A percentile compares a stretch with the other conserved stretches of the same genome.
Conservation (phyloP, 2,329 filamentous ascomycete genomes). For the Neopestalotiopsis rosae region DNA sequence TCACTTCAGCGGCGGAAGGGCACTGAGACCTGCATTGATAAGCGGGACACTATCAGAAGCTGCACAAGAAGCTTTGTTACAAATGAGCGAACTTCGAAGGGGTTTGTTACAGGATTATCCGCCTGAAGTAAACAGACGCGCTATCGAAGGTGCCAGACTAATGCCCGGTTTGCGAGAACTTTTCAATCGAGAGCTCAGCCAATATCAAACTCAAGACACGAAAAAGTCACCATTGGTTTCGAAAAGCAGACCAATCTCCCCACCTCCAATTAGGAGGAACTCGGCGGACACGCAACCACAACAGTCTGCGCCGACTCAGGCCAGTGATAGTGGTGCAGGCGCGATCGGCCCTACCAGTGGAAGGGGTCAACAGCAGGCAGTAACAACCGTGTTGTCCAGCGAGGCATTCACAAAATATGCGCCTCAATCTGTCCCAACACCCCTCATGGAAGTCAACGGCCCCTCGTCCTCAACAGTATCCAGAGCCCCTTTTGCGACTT, state of each 20-base stretch:
- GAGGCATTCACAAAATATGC: not conserved
- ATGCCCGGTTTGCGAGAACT: constrained; percentile 4
- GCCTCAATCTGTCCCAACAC: not conserved
- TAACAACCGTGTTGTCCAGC: not conserved
- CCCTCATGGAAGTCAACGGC: not conserved
- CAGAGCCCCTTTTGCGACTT: not conserved
- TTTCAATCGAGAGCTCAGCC: not conserved
- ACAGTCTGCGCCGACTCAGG: not conserved
- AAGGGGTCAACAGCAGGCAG: not conserved
- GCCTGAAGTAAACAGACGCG: not conserved
- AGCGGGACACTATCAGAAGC: constrained; percentile 2
- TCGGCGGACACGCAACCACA: not conserved
- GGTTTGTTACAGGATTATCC: constrained; percentile 7
- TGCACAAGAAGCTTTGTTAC: constrained; percentile 13
- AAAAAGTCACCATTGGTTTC: not conserved
- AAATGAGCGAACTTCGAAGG: constrained; percentile 6
- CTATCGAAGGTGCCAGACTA: constrained; percentile 3
- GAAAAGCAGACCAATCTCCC: not conserved
- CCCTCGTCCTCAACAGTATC: not conserved
- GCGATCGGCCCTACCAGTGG: not conserved
- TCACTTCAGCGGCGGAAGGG: not conserved
- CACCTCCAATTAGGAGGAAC: not conserved
- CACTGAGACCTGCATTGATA: not conserved
- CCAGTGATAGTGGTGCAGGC: not conserved
- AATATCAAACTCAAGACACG: too few relatives aligned